Evolutionary conservation across 2,329 filamentous ascomycete species (phyloP).

Genomic region (Berkeleyomyces rouxiae): DNA sequence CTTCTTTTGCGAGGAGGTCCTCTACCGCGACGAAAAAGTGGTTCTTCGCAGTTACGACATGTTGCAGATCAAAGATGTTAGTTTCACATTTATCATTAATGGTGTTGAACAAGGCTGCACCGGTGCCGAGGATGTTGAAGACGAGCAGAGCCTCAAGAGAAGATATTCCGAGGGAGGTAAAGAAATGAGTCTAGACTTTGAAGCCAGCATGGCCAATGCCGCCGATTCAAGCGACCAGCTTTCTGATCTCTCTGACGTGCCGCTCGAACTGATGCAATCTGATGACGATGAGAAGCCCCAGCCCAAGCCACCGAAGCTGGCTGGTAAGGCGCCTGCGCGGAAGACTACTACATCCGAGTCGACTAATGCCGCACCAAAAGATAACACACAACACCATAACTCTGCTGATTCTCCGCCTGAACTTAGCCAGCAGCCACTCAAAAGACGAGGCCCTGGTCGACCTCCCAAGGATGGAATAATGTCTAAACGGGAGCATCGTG

Average conservation of each 20-base stretch:
- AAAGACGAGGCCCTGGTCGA: constrained; percentile 60
- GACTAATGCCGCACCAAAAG: background rate
- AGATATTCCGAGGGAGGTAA: constrained; percentile 41
- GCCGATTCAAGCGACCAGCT: constrained; percentile 39
- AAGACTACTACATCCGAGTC: background rate
- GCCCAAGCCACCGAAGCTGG: background rate
- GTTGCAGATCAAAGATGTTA: constrained; percentile 57
- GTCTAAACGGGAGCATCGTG: constrained; percentile 57
- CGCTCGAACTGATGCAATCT: constrained; percentile 15
- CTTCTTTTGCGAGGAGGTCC: constrained; percentile 47
- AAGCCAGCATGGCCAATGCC: constrained; percentile 40
- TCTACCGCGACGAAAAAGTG: constrained; percentile 38
- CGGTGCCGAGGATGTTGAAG: constrained; percentile 40
- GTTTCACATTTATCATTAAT: constrained; percentile 52
- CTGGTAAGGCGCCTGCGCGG: constrained; percentile 6
- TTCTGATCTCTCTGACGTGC: constrained; percentile 20
- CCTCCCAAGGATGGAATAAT: constrained; percentile 72
- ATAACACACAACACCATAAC: constrained; percentile 16
- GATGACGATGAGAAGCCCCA: constrained; percentile 11
- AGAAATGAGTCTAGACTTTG: constrained; percentile 60
- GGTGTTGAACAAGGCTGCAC: constrained; percentile 40
- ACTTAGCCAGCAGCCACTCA: constrained; percentile 21
- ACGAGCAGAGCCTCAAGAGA: constrained; percentile 31
- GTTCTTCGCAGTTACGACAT: constrained; percentile 45
- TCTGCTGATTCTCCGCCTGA: constrained; percentile 19